Conservation (phyloP, 768 basidiomycete species). For the Rhizopogon sp. region DNA sequence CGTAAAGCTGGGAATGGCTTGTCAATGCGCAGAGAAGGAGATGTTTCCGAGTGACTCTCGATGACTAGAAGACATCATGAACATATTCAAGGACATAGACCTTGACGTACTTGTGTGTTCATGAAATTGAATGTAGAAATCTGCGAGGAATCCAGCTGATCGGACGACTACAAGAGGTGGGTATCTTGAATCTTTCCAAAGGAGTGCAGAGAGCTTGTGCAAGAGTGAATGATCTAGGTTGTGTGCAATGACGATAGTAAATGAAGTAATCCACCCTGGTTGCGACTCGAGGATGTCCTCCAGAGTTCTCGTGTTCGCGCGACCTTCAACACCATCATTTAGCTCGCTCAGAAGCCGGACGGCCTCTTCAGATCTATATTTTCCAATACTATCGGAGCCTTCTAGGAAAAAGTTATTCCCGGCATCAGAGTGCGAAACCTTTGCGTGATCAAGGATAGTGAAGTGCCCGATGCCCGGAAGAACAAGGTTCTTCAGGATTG, state of each 20-base stretch:
- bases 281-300: conserved; percentile 51
- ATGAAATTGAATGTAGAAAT: conserved; percentile 84
- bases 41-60: conserved; percentile 78
- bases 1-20: conserved; percentile 81
- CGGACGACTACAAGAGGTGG: conserved; percentile 75
- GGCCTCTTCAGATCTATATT: conserved; percentile 73
- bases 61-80: conserved; percentile 50
- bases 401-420: conserved; percentile 97
- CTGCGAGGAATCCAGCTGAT: conserved; percentile 86
- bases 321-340: conserved; percentile 80
- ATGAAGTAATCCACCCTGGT: conserved; percentile 52
- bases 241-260: conserved; percentile 80
- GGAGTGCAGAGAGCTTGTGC: conserved; percentile 51
- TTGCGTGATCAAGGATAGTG: conserved; percentile 72
- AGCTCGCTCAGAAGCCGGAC: conserved; percentile 76
- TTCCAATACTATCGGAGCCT: conserved; percentile 70
- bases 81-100: neutral
- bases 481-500: conserved; percentile 93
- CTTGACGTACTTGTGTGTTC: conserved; percentile 71
- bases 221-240: conserved; percentile 61
- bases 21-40: conserved; percentile 79
- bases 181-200: conserved; percentile 60
- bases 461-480: conserved; percentile 96
- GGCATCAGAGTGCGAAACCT: conserved; percentile 68
- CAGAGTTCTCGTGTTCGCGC: conserved; percentile 52